Evolutionary conservation across 805 yeast species (phyloP).

Genomic region (Suhomyces faveliae): DNA sequence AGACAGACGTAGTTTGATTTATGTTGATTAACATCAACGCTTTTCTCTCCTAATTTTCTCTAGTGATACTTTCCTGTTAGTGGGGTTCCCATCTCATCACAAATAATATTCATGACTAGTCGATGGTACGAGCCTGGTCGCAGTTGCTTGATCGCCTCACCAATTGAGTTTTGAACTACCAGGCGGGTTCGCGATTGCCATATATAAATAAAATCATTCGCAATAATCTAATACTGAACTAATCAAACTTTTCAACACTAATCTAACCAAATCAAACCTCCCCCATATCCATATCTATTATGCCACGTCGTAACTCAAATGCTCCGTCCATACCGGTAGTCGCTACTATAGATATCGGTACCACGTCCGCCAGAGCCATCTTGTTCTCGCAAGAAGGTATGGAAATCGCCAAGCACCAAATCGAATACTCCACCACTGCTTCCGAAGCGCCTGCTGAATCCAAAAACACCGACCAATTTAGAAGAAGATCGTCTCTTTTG

Average conservation of each 20-base stretch:
- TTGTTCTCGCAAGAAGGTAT: slow-evolving; percentile 69
- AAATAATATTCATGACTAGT: too few species aligned
- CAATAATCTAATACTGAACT: too few species aligned
- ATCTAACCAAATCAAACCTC: too few species aligned
- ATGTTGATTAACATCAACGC: too few species aligned
- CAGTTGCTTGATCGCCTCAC: background rate
- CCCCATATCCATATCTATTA: slow-evolving; percentile 10
- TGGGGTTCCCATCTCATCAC: too few species aligned
- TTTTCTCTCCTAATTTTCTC: too few species aligned
- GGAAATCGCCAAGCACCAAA: slow-evolving; percentile 85
- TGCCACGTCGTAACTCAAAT: slow-evolving; percentile 44
- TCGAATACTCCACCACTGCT: slow-evolving; percentile 80
- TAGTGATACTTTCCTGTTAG: too few species aligned
- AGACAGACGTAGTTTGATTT: too few species aligned
- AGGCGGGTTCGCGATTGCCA: background rate
- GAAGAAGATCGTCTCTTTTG: slow-evolving; percentile 42
- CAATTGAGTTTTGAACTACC: background rate
- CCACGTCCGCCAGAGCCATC: slow-evolving; percentile 88
- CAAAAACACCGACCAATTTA: slow-evolving; percentile 43
- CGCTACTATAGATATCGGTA: slow-evolving; percentile 85
- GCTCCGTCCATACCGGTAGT: slow-evolving; percentile 45
- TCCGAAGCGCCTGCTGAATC: slow-evolving; percentile 47
- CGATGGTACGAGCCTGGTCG: background rate
- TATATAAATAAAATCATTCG: background rate
- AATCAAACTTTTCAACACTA: too few species aligned